Percentiles rank a stretch among this genome's conserved stretches.
Evolutionary conservation across 768 basidiomycete species (phyloP).

Genomic region (Gautieria morchelliformis): DNA sequence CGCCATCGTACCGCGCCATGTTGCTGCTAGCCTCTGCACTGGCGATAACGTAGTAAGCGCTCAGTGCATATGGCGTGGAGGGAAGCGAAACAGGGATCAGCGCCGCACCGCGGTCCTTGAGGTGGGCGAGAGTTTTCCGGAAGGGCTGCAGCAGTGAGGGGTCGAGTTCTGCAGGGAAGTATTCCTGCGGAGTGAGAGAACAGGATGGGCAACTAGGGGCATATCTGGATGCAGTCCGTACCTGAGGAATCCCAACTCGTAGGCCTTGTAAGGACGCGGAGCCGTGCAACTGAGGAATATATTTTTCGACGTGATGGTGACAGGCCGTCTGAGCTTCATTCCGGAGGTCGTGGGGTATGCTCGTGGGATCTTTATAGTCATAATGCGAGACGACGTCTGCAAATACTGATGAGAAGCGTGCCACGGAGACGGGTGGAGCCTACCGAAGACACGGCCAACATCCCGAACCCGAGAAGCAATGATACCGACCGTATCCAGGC

Average conservation of each 20-base stretch:
- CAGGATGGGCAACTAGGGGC: neutral
- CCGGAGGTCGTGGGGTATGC: constrained; percentile 36
- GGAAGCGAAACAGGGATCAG: constrained; percentile 71
- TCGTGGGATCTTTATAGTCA: constrained; percentile 70
- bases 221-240: constrained; percentile 18
- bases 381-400: constrained; percentile 24
- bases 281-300: neutral
- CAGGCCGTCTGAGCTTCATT: constrained; percentile 22
- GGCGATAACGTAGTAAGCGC: constrained; percentile 94
- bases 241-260: constrained; percentile 69
- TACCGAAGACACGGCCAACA: constrained; percentile 55
- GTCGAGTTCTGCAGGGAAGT: constrained; percentile 65
- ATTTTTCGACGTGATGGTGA: neutral
- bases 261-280: constrained; percentile 35
- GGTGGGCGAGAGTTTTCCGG: constrained; percentile 32
- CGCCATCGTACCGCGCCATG: constrained; percentile 81
- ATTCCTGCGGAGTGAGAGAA: constrained; percentile 39
- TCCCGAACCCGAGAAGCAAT: constrained; percentile 46
- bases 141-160: constrained; percentile 34
- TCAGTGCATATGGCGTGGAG: constrained; percentile 59
- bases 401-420: neutral
- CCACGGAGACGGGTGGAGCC: constrained; percentile 14
- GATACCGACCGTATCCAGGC: constrained; percentile 89
- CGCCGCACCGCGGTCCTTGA: constrained; percentile 49
- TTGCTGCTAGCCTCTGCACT: constrained; percentile 92